These are phyloP conservation scores for Pseudogymnoascus sp. DNA, from an alignment of 2,329 filamentous ascomycete genomes.

Conservation along the genomic window DNA sequence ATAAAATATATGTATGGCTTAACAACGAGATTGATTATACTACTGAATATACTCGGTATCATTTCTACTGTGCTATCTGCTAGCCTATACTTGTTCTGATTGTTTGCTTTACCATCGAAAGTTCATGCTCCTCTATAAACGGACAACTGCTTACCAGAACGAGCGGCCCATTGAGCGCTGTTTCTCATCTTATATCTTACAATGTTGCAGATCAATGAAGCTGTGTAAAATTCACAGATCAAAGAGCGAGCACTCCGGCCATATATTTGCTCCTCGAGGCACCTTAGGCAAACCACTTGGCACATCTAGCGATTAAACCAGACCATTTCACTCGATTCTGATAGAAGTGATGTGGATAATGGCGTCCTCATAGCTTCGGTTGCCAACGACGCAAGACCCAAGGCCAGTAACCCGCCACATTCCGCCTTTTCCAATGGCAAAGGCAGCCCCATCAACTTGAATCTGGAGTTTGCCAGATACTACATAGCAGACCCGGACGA, in stretches of 20 bases:
- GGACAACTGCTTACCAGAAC: neutral
- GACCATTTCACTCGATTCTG: neutral
- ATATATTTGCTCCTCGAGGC: neutral
- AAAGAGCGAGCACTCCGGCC: neutral
- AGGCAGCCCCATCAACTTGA: constrained; percentile 11
- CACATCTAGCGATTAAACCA: neutral
- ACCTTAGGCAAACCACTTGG: neutral
- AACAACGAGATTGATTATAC: neutral
- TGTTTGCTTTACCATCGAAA: neutral
- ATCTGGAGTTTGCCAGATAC: constrained; percentile 16
- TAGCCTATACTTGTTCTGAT: neutral
- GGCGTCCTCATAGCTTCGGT: neutral
- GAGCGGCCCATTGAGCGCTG: neutral
- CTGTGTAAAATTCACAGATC: neutral
- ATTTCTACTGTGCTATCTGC: neutral
- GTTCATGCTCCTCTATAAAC: neutral
- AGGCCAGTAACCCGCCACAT: constrained; percentile 16
- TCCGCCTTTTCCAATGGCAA: constrained; percentile 14
- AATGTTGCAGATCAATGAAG: neutral
- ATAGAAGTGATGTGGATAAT: neutral
- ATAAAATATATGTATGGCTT: neutral
- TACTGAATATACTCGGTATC: neutral
- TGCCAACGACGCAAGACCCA: neutral
- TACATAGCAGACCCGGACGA: constrained; percentile 15
- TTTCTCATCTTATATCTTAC: neutral